A percentile compares a stretch with the other conserved stretches of the same genome.
phyloP scores from a whole-genome alignment of 495 filamentous ascomycete genomes.

The Penicillium antarcticum region DNA sequence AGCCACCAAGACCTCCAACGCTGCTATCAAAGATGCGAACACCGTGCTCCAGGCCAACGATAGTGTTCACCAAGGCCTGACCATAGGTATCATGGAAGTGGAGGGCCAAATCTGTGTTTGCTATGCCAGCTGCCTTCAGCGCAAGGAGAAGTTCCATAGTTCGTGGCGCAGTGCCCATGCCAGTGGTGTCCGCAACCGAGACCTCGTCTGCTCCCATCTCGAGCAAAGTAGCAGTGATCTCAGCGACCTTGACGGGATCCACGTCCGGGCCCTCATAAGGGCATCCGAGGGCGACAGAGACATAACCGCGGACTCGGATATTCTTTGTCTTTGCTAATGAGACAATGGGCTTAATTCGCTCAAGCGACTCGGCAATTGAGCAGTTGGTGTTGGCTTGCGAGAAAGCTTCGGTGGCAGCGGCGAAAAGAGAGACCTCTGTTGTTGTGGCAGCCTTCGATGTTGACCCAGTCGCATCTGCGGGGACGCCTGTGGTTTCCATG shows the following conservation, averaged over 20 bases:
- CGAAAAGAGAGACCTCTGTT: slow-evolving; percentile 86
- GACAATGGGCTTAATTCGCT: slow-evolving; percentile 73
- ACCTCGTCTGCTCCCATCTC: slow-evolving; percentile 98
- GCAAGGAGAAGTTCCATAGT: slow-evolving; percentile 68
- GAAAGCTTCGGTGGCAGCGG: slow-evolving; percentile 89
- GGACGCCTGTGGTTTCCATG: slow-evolving; percentile 37
- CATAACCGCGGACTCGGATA: slow-evolving; percentile 84
- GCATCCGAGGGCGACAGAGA: slow-evolving; percentile 91
- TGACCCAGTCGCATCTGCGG: slow-evolving; percentile 38
- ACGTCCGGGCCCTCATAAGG: slow-evolving; percentile 90
- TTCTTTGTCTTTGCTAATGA: slow-evolving; percentile 63
- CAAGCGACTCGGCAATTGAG: slow-evolving; percentile 74
- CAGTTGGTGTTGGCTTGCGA: slow-evolving; percentile 91
- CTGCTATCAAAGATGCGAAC: slow-evolving; percentile 86
- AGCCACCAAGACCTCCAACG: slow-evolving; percentile 89
- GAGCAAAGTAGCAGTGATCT: slow-evolving; percentile 75
- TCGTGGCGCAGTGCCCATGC: slow-evolving; percentile 88
- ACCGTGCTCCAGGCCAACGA: slow-evolving; percentile 82
- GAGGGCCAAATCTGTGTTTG: slow-evolving; percentile 77
- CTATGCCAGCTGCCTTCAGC: slow-evolving; percentile 71
- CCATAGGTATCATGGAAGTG: slow-evolving; percentile 99
- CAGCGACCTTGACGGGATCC: slow-evolving; percentile 71
- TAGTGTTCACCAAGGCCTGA: slow-evolving; percentile 85
- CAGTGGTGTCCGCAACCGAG: slow-evolving; percentile 90
- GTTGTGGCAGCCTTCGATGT: slow-evolving; percentile 30